Base-by-base conservation (phyloP, 768 basidiomycete genomes). In the Podaxis sp. region DNA sequence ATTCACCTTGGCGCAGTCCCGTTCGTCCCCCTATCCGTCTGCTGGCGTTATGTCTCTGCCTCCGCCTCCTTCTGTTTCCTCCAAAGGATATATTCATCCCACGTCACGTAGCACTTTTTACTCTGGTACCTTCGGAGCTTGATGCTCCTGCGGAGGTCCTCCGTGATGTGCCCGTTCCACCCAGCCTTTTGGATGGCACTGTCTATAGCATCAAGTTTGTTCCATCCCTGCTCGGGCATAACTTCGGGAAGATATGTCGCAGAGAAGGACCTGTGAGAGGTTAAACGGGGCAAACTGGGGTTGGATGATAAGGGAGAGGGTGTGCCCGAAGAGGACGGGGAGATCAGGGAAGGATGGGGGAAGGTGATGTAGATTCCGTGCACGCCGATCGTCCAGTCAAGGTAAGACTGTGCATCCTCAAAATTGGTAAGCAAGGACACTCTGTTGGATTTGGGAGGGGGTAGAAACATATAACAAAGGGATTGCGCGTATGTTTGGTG, bases 241-340 rank as follows among this genome's bases (percentile, higher is more conserved):
- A 99, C 91, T 59, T 98, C 89, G 4, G 97, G 97, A 11, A 99
- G 83, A 76, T 96, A 99, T 0, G 93, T 95, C 7, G 96, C 95
- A 11, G 87, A 84, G 68, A 96, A 87, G 0, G 82, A 79, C 66
- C 84, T 85, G 71, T 79, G 86, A 65, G 80, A 82, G 39, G 77
- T 79, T 28, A 82, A 70, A 63, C 76, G 83, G 3, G 83, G 87
- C 63, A 90, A 75, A 67, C 81, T 84, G 5, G 82, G 71, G 7
- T 87, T 82, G 4, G 91, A 90, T 17, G 90, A 87, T 56, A 85
- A 80, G 8, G 88, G 91, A 2, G 91, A 90, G 13, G 92, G 87
- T 1, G 87, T 75, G 69, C 81, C 82, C 17, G 88, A 89, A 6
- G 86, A 81, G 13, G 84, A 79, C 1, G 77, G 69, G 46, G 82